Percentiles rank a stretch among this genome's conserved stretches.
Evolutionary conservation across 1,284 basidiomycete genomes (phyloP).

Genomic region (Sanghuangporus sanghuang): DNA sequence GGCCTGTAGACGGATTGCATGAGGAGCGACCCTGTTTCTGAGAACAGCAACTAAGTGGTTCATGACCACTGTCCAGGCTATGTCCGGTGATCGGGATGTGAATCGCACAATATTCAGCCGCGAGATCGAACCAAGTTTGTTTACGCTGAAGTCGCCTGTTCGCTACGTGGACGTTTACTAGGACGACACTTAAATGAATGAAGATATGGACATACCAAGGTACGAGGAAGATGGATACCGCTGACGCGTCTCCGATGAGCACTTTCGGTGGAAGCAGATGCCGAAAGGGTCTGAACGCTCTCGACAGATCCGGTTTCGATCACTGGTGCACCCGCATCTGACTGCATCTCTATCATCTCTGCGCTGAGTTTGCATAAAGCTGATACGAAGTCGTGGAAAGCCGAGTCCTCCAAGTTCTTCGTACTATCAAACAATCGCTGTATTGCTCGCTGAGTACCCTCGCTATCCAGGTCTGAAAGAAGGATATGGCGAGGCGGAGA

Average conservation of each 20-base stretch:
- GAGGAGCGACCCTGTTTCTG: conserved; percentile 60
- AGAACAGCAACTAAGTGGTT: conserved; percentile 75
- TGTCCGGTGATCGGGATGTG: conserved; percentile 68
- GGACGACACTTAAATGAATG: neutral
- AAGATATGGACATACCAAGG: conserved; percentile 47
- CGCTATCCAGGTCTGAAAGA: conserved; percentile 70
- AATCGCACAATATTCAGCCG: conserved; percentile 83
- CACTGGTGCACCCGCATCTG: conserved; percentile 31
- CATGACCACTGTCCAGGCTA: conserved; percentile 85
- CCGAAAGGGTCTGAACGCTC: conserved; percentile 26
- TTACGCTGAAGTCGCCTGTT: conserved; percentile 82
- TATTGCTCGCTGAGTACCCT: conserved; percentile 67
- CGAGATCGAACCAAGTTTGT: conserved; percentile 76
- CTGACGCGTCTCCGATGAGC: conserved; percentile 72
- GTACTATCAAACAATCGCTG: conserved; percentile 82
- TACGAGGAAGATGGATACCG: conserved; percentile 76
- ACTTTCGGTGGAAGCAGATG: conserved; percentile 33
- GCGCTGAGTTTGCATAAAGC: conserved; percentile 82
- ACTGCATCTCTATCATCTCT: conserved; percentile 87
- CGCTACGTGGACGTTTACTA: conserved; percentile 37
- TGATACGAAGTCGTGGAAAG: conserved; percentile 78
- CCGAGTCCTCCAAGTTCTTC: conserved; percentile 75
- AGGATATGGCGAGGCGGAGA: conserved; percentile 45
- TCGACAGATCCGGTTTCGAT: conserved; percentile 9
- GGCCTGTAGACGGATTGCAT: conserved; percentile 83